A percentile compares a stretch with the other conserved stretches of the same genome.
phyloP scores from a whole-genome alignment of 345 rosid genomes.

The Nasturtium officinale region DNA sequence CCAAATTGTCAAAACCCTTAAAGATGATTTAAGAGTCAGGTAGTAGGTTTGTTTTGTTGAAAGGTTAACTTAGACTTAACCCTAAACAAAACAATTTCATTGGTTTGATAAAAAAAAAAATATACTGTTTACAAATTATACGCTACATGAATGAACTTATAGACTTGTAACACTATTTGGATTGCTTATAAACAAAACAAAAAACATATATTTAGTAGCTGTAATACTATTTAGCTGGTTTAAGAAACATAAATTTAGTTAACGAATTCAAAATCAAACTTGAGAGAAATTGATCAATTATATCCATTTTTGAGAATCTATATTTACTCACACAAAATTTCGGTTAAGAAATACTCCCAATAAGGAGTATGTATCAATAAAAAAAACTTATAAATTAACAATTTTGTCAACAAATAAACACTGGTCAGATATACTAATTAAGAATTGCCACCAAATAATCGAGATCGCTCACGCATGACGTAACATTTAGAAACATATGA shows the following conservation, averaged over 20 bases:
- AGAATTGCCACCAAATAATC: slow-evolving; percentile 1
- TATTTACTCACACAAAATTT: too few relatives aligned
- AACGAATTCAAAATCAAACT: too few relatives aligned
- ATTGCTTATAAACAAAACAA: background rate
- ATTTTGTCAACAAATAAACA: background rate
- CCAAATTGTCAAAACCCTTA: slow-evolving; percentile 19
- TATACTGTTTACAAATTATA: slow-evolving; percentile 18
- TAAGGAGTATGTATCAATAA: too few relatives aligned
- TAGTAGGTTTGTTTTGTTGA: slow-evolving; percentile 32
- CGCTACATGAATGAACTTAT: slow-evolving; percentile 20
- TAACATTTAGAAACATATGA: background rate
- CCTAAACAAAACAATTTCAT: background rate
- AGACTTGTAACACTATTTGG: too few relatives aligned
- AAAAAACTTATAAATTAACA: background rate
- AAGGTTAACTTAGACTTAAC: slow-evolving; percentile 32
- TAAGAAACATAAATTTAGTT: too few relatives aligned
- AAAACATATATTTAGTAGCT: background rate
- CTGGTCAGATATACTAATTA: background rate
- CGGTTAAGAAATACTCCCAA: too few relatives aligned
- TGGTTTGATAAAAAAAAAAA: slow-evolving; percentile 9
- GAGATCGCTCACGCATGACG: slow-evolving; percentile 45
- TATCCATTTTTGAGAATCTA: too few relatives aligned
- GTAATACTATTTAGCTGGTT: too few relatives aligned
- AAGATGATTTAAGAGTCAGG: slow-evolving; percentile 33
- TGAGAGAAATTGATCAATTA: too few relatives aligned